A percentile compares a stretch with the other conserved stretches of the same genome.
phyloP scores from a whole-genome alignment of 352 stramenopile genomes.

The Globisporangium takayamanum region DNA sequence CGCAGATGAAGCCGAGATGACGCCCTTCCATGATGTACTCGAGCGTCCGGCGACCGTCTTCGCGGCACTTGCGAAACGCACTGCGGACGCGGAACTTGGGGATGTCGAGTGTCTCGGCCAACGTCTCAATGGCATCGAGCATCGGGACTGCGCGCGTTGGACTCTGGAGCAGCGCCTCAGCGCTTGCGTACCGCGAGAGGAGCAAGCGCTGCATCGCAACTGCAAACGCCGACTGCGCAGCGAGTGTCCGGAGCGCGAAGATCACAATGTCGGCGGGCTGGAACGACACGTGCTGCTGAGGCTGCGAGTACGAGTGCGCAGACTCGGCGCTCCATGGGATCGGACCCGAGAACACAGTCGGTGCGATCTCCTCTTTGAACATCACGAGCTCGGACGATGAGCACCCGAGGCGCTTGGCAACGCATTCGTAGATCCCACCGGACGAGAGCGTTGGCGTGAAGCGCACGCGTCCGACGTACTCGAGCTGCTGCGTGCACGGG shows the following conservation, averaged over 20 bases:
- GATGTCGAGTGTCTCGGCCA: slow-evolving; percentile 67
- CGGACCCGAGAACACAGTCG: slow-evolving; percentile 39
- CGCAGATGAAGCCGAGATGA: slow-evolving; percentile 79
- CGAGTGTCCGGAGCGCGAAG: slow-evolving; percentile 23
- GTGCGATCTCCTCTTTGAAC: slow-evolving; percentile 74
- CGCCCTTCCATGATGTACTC: slow-evolving; percentile 79
- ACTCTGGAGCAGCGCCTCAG: slow-evolving; percentile 26
- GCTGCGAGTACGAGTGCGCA: background rate
- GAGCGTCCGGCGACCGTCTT: slow-evolving; percentile 56
- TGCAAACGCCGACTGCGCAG: slow-evolving; percentile 21
- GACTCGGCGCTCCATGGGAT: slow-evolving; percentile 29
- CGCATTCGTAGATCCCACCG: slow-evolving; percentile 36
- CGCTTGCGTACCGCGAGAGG: slow-evolving; percentile 30
- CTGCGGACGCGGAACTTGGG: slow-evolving; percentile 76
- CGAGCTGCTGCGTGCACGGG: slow-evolving; percentile 24
- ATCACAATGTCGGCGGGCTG: slow-evolving; percentile 60
- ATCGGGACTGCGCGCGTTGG: slow-evolving; percentile 23
- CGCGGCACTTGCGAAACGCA: slow-evolving; percentile 71
- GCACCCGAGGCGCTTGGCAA: slow-evolving; percentile 33
- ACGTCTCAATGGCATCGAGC: slow-evolving; percentile 53
- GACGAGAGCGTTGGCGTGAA: slow-evolving; percentile 28
- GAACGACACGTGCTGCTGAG: slow-evolving; percentile 18
- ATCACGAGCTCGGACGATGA: slow-evolving; percentile 42
- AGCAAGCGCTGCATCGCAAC: slow-evolving; percentile 26
- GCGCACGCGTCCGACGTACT: slow-evolving; percentile 37